These are phyloP conservation scores for Neurospora crassa DNA, from an alignment of 2,329 filamentous ascomycete species.

Conservation along the genomic window DNA sequence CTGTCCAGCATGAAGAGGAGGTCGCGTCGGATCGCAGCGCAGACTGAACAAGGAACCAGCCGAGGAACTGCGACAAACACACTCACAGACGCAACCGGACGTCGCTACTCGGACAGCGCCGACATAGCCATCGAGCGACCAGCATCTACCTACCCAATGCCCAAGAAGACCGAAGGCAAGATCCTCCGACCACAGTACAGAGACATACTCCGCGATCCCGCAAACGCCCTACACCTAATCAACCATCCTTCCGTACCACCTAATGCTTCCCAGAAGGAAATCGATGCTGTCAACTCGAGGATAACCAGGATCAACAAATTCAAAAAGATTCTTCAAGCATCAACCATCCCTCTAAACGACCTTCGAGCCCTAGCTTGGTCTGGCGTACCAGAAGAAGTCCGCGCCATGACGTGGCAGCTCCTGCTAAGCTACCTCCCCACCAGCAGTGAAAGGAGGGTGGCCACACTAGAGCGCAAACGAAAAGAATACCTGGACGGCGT, in stretches of 20 bases:
- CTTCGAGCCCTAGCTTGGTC: constrained; percentile 86
- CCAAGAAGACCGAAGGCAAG: constrained; percentile 87
- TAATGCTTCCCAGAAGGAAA: constrained; percentile 71
- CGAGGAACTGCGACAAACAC: constrained; percentile 3
- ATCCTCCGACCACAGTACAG: constrained; percentile 96
- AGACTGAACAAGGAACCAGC: constrained; percentile 21
- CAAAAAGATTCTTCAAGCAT: constrained; percentile 88
- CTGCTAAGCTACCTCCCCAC: constrained; percentile 91
- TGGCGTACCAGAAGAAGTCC: constrained; percentile 86
- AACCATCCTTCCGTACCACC: constrained; percentile 68
- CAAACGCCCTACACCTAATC: constrained; percentile 90
- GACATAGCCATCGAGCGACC: constrained; percentile 91
- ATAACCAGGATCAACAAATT: constrained; percentile 98
- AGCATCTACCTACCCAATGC: constrained; percentile 71
- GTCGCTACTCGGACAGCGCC: constrained; percentile 71
- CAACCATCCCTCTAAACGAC: constrained; percentile 76
- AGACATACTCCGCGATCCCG: constrained; percentile 81
- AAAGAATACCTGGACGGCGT: constrained; percentile 97
- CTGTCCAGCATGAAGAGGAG: constrained; percentile 84
- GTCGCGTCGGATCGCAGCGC: constrained; percentile 41
- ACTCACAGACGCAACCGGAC: constrained; percentile 29
- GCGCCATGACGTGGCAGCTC: constrained; percentile 98
- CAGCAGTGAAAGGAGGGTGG: constrained; percentile 86
- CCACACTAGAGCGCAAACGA: constrained; percentile 84
- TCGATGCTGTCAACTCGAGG: constrained; percentile 75